phyloP scores from a whole-genome alignment of 2,329 filamentous ascomycete species.

The Apiospora hydei region DNA sequence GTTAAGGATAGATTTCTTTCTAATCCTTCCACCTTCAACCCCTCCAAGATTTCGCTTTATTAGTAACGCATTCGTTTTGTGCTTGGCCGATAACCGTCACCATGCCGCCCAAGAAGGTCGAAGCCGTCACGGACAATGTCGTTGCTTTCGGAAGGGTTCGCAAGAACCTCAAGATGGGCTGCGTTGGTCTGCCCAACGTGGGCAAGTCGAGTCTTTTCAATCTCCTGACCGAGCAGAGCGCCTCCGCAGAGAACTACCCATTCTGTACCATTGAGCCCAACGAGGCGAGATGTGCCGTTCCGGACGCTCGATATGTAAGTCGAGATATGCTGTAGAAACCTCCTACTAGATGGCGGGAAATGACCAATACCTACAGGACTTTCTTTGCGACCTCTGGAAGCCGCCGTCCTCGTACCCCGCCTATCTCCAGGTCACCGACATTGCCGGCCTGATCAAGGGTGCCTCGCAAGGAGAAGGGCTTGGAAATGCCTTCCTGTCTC shows the following conservation, averaged over 20 bases:
- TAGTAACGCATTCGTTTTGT: conserved; percentile 17
- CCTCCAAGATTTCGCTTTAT: neutral
- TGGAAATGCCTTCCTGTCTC: conserved; percentile 53
- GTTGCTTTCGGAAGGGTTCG: conserved; percentile 49
- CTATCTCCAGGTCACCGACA: conserved; percentile 54
- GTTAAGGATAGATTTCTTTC: conserved; percentile 8
- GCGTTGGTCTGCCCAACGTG: conserved; percentile 54
- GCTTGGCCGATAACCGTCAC: conserved; percentile 22
- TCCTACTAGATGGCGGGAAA: conserved; percentile 24
- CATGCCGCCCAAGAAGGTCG: conserved; percentile 53
- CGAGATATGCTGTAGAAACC: conserved; percentile 36
- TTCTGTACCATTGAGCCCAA: conserved; percentile 57
- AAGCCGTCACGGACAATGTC: conserved; percentile 51
- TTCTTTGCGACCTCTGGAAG: conserved; percentile 54
- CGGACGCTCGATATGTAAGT: conserved; percentile 49
- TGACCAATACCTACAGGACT: conserved; percentile 41
- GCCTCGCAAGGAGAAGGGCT: conserved; percentile 53
- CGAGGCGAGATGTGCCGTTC: conserved; percentile 53
- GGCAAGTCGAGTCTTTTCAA: conserved; percentile 56
- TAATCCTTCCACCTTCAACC: neutral
- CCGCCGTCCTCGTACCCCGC: conserved; percentile 54
- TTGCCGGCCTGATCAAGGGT: conserved; percentile 54
- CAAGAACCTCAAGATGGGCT: conserved; percentile 51
- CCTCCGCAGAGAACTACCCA: conserved; percentile 53
- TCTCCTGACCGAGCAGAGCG: conserved; percentile 54